Evolutionary conservation across 2,329 filamentous ascomycete genomes (phyloP).

Genomic region (Madurella mycetomatis): DNA sequence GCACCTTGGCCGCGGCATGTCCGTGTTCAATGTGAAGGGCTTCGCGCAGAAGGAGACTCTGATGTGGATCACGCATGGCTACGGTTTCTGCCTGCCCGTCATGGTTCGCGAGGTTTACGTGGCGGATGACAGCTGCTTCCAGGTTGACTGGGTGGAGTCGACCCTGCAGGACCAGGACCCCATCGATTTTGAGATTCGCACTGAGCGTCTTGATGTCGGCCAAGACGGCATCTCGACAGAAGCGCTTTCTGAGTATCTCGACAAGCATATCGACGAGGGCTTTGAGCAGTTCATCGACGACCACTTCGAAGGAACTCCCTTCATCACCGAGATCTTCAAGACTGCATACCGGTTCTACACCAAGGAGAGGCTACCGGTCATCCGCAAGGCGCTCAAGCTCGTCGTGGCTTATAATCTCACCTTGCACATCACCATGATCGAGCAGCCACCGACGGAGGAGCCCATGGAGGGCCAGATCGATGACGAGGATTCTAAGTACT

Average conservation of each 20-base stretch:
- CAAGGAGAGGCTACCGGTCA: slow-evolving; percentile 81
- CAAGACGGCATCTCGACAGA: slow-evolving; percentile 79
- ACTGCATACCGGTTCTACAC: slow-evolving; percentile 90
- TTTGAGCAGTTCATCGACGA: slow-evolving; percentile 94
- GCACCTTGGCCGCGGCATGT: slow-evolving; percentile 80
- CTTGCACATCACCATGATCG: slow-evolving; percentile 88
- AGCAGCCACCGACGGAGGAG: slow-evolving; percentile 79
- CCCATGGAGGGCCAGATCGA: slow-evolving; percentile 76
- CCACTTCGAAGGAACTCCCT: slow-evolving; percentile 92
- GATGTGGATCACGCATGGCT: slow-evolving; percentile 94
- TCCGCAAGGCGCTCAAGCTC: slow-evolving; percentile 92
- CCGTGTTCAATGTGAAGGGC: slow-evolving; percentile 92
- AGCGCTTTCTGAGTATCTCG: slow-evolving; percentile 84
- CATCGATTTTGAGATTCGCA: slow-evolving; percentile 78
- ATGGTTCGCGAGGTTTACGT: slow-evolving; percentile 93
- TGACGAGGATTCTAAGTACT: slow-evolving; percentile 80
- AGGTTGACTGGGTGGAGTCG: slow-evolving; percentile 89
- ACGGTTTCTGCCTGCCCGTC: slow-evolving; percentile 87
- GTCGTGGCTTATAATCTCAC: slow-evolving; percentile 95
- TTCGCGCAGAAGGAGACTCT: slow-evolving; percentile 61
- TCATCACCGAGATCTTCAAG: slow-evolving; percentile 94
- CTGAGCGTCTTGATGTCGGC: slow-evolving; percentile 82
- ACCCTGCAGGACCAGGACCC: slow-evolving; percentile 63
- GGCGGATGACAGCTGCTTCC: slow-evolving; percentile 86
- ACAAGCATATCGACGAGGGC: slow-evolving; percentile 87